phyloP scores from a whole-genome alignment of 768 basidiomycete species.

The Tulasnella sp. region DNA sequence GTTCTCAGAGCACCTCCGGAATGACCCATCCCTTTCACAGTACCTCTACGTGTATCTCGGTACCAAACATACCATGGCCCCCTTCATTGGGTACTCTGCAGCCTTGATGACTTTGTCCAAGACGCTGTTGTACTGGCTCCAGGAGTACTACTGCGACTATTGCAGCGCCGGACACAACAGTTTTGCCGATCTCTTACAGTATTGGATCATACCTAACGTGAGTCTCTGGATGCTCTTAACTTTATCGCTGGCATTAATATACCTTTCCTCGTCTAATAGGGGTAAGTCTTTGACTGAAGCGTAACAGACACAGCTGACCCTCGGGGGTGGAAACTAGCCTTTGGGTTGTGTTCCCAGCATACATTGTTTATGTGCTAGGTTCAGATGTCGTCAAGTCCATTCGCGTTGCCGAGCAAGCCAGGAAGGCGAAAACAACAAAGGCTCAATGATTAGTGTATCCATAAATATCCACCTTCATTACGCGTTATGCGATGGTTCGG shows the following conservation, averaged over 20 bases:
- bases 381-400: constrained; percentile 42
- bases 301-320: background rate
- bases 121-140: constrained; percentile 67
- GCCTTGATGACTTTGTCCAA: constrained; percentile 74
- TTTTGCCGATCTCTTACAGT: constrained; percentile 36
- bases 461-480: no score
- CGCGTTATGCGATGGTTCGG: no score
- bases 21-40: background rate
- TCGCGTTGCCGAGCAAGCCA: background rate
- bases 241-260: background rate
- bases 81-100: constrained; percentile 59
- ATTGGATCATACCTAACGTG: constrained; percentile 75
- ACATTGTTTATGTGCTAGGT: constrained; percentile 49
- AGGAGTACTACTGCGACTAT: constrained; percentile 66
- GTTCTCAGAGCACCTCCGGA: background rate
- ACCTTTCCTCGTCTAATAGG: background rate
- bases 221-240: constrained; percentile 18
- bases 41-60: constrained; percentile 63
- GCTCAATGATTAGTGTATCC: no score
- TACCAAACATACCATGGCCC: constrained; percentile 46
- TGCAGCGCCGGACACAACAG: constrained; percentile 69
- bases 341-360: constrained; percentile 63
- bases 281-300: background rate
- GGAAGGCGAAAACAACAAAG: no score
- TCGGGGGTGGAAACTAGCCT: constrained; percentile 35